Conservation (phyloP, 2,329 filamentous ascomycete genomes). For the Orbilia brochopaga region DNA sequence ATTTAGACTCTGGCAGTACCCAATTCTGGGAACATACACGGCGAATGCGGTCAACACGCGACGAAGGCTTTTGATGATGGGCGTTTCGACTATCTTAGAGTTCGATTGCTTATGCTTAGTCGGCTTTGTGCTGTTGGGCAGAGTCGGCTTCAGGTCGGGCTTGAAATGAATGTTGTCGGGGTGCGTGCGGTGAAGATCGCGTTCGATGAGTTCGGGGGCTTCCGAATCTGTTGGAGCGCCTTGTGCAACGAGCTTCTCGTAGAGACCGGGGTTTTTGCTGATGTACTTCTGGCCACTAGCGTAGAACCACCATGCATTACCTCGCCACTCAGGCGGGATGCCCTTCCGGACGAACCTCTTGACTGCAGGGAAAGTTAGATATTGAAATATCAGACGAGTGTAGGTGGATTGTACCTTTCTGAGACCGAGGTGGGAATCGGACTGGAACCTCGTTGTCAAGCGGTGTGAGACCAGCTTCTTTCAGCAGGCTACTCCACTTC, state of each 20-base stretch:
- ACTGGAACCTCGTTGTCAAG: slow-evolving; percentile 70
- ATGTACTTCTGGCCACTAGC: slow-evolving; percentile 83
- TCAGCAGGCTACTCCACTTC: slow-evolving; percentile 82
- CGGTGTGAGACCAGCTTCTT: slow-evolving; percentile 69
- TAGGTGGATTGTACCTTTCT: slow-evolving; percentile 63
- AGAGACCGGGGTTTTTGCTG: slow-evolving; percentile 76
- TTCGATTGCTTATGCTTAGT: slow-evolving; percentile 57
- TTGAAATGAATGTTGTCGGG: slow-evolving; percentile 93
- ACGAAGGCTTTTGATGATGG: slow-evolving; percentile 79
- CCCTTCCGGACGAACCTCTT: slow-evolving; percentile 92
- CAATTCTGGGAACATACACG: slow-evolving; percentile 86
- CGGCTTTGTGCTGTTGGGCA: slow-evolving; percentile 55
- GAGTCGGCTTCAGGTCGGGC: slow-evolving; percentile 62
- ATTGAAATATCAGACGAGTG: not conserved
- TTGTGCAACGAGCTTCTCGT: slow-evolving; percentile 71
- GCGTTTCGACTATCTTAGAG: slow-evolving; percentile 67
- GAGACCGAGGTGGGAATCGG: slow-evolving; percentile 77
- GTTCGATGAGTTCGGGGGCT: slow-evolving; percentile 88
- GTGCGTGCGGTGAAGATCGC: slow-evolving; percentile 90
- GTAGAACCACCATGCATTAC: slow-evolving; percentile 97
- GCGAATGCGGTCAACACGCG: slow-evolving; percentile 88
- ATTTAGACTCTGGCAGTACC: slow-evolving; percentile 95
- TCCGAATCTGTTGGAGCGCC: slow-evolving; percentile 70
- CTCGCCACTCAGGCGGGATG: slow-evolving; percentile 89
- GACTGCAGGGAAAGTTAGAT: slow-evolving; percentile 57